Evolutionary conservation across 1,284 basidiomycete species (phyloP), one percentile per base, ranked within the genome.

Genomic region (Trichosporon faecale): DNA sequence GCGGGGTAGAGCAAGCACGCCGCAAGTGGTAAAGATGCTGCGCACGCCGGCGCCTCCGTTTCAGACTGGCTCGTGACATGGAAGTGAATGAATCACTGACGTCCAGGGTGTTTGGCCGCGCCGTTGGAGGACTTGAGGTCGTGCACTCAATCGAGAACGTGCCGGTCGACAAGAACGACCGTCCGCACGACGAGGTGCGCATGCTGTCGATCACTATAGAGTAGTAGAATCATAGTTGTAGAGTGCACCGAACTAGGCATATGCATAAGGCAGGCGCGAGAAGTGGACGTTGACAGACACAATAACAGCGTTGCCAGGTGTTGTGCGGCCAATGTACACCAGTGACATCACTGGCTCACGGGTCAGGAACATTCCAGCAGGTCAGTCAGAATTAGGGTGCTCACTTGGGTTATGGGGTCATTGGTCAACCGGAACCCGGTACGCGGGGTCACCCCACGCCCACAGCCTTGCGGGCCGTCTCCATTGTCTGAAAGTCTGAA

Each of bases 151-250:
- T 89, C 71, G 88, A 89, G 78, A 86, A 88, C 71, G 86, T 85
- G 67, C 90, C 90, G 82, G 89, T 89, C 52, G 83, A 84, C 66
- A 94, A 95, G 84, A 84, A 86, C 66, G 93, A 96, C 79, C 92
- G 92, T 80, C 94, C 94, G 29, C 92, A 88, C 74, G 93, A 95
- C 76, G 93, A 95, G 78, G 93, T 96, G 83, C 92, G 92, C 82
- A 95, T 95, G 76, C 68, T 72, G 69, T 69, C 67, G 2, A 70
- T 74, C 65, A 74, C 73, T 21, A 61, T 73, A 18, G 70, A 68
- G 57, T 73, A 70, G 69, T 35, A 31, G 23, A 35, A n/a, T 25
- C 35, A 29, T 25, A 40, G 61, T 27, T 44, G 64, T 44, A 65
- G 37, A 27, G 63, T 44, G 33, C 21, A 52, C 9, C 21, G 8